Base-by-base conservation (phyloP, 2,329 filamentous ascomycete species). In the Penicillium sp. region DNA sequence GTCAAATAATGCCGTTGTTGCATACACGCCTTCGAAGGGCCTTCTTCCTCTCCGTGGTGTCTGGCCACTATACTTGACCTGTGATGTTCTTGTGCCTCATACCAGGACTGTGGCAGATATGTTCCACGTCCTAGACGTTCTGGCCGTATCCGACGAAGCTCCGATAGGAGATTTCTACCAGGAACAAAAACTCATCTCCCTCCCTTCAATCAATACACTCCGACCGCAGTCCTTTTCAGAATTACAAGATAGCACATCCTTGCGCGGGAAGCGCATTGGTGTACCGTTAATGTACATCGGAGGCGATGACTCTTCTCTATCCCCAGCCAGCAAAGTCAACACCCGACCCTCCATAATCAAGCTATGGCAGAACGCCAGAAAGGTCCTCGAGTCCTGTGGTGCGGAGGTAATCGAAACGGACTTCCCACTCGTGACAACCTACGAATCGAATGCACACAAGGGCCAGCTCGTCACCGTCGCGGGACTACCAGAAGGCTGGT, bases 11-110 rank as follows among this genome's bases (percentile, higher is more conserved):
- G 80, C 75, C 0, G 68, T 86, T 3, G 75, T 85, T 0, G 82
- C 78, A 0, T 86, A 86, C 54, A 82, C 84, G 0, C 82, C 83
- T 0, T 85, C 82, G 0, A 75, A 80, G 39, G 81, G 82, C 0
- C 59, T 82, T 0, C 72, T 86, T 17, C 79, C 82, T 2, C 77
- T 79, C 9, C 75, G 82, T 1, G 83, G 83, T 0, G 70, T 80
- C 6, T 84, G 81, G 78, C 82, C 83, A 3, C 68, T 86, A 1
- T 86, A 82, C 61, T 77, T 81, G 0, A 83, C 81, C 0, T 84
- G 82, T 60, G 83, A 86, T 67, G 79, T 82, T 0, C 68, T 83
- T 0, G 80, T 83, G 0, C 83, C 83, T 1, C 80, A 83, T 53
- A 79, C 82, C 0, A 72, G 82, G 27, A 81, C 77, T 0, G 73